Evolutionary conservation across 331 rosid genomes (phyloP).

Genomic region (Pyrus hybrid): DNA sequence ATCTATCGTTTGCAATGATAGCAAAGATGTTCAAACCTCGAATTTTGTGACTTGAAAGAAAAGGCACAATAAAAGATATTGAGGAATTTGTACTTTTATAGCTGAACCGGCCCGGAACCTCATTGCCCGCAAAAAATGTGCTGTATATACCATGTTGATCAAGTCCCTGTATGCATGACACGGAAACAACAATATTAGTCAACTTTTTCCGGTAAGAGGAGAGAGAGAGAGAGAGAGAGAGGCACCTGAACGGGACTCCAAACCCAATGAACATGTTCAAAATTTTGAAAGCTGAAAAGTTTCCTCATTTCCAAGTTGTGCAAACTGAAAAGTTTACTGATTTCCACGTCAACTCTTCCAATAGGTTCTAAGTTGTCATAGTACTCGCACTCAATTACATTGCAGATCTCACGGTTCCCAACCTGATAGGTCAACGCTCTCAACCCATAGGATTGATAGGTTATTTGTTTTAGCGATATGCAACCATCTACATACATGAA

Average conservation of each 20-base stretch:
- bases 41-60: neutral
- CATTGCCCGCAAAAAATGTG: neutral
- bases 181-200: neutral
- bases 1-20: neutral
- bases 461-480: neutral
- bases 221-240: neutral
- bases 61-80: neutral
- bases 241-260: neutral
- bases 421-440: no score
- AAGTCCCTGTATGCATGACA: neutral
- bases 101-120: neutral
- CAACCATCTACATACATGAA: fast-evolving
- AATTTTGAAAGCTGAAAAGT: neutral
- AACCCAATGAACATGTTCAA: neutral
- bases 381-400: neutral
- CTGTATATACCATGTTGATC: neutral
- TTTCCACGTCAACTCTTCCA: neutral
- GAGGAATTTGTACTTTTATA: neutral
- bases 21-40: neutral
- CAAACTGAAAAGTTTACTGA: neutral
- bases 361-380: neutral
- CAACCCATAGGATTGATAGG: neutral
- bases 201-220: neutral
- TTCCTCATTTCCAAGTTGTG: neutral
- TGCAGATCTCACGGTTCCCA: neutral